Percentiles rank a stretch among this genome's conserved stretches.
phyloP scores from a whole-genome alignment of 2,329 filamentous ascomycete genomes.

The Aspergillus sp. region DNA sequence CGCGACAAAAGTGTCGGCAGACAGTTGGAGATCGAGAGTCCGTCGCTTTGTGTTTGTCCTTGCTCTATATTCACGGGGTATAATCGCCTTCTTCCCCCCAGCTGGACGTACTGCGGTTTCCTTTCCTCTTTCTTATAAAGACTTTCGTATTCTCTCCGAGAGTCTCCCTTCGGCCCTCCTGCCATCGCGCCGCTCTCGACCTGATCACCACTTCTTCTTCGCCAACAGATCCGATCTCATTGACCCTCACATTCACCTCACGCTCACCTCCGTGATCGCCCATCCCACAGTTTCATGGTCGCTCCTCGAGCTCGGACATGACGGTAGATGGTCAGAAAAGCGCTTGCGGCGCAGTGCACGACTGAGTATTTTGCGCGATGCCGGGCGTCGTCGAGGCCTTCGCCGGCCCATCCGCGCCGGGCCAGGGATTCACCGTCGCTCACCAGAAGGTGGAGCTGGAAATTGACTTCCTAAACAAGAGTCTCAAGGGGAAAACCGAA shows the following conservation, averaged over 20 bases:
- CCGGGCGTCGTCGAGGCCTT: constrained; percentile 38
- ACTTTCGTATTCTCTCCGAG: too few relatives aligned
- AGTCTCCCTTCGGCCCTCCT: too few relatives aligned
- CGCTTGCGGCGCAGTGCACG: constrained; percentile 37
- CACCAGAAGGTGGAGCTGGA: constrained; percentile 89
- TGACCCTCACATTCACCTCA: neutral
- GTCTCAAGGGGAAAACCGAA: constrained; percentile 73
- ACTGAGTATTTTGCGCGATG: constrained; percentile 37
- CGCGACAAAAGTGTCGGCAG: constrained; percentile 7
- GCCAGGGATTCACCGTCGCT: constrained; percentile 58
- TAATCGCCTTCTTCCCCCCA: too few relatives aligned
- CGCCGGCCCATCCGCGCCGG: constrained; percentile 26
- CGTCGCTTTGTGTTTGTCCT: neutral
- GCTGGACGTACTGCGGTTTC: too few relatives aligned
- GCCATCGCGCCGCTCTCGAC: too few relatives aligned
- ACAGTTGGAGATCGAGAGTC: neutral
- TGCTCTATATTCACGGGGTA: neutral
- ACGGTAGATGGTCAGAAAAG: constrained; percentile 33
- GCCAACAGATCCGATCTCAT: too few relatives aligned
- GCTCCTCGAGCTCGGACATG: constrained; percentile 34
- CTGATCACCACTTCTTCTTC: too few relatives aligned
- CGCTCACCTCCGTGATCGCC: too few relatives aligned
- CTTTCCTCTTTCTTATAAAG: too few relatives aligned
- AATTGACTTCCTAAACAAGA: constrained; percentile 75
- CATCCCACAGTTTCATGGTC: neutral